Percentiles rank a stretch among this genome's conserved stretches.
Evolutionary conservation across 306 rosid species (phyloP).

Genomic region (Vigna mungo): DNA sequence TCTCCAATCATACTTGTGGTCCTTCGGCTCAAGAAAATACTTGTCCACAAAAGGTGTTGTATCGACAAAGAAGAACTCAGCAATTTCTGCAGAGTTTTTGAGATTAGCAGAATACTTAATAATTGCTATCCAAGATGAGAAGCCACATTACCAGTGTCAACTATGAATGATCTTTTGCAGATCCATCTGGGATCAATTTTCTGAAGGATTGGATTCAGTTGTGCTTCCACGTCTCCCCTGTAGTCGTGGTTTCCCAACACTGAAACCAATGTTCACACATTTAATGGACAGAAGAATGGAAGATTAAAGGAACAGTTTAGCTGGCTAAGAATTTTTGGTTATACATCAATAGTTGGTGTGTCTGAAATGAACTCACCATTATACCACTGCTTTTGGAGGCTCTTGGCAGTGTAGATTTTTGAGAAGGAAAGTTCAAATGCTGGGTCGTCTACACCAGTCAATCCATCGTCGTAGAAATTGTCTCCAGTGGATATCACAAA

Average conservation of each 20-base stretch:
- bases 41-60: conserved; percentile 60
- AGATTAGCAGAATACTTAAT: not conserved
- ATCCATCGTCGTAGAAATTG: conserved; percentile 61
- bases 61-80: conserved; percentile 57
- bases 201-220: conserved; percentile 51
- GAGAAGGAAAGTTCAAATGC: conserved; percentile 56
- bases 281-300: not conserved
- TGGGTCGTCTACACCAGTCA: conserved; percentile 50
- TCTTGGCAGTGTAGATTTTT: conserved; percentile 54
- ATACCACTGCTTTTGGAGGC: conserved; percentile 66
- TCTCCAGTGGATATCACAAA: conserved; percentile 66
- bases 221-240: conserved; percentile 62
- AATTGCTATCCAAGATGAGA: not conserved
- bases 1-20: conserved; percentile 63
- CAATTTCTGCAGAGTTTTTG: conserved; percentile 42
- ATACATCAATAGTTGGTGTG: not conserved
- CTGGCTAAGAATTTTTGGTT: not conserved
- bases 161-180: conserved; percentile 56
- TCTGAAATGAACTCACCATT: conserved; percentile 44
- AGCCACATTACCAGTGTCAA: conserved; percentile 48
- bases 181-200: conserved; percentile 58
- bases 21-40: conserved; percentile 51
- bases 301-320: not conserved
- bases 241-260: conserved; percentile 68
- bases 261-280: not conserved